Base-by-base conservation (phyloP, 2,329 filamentous ascomycete genomes). In the Pseudocercospora pini-densiflorae region DNA sequence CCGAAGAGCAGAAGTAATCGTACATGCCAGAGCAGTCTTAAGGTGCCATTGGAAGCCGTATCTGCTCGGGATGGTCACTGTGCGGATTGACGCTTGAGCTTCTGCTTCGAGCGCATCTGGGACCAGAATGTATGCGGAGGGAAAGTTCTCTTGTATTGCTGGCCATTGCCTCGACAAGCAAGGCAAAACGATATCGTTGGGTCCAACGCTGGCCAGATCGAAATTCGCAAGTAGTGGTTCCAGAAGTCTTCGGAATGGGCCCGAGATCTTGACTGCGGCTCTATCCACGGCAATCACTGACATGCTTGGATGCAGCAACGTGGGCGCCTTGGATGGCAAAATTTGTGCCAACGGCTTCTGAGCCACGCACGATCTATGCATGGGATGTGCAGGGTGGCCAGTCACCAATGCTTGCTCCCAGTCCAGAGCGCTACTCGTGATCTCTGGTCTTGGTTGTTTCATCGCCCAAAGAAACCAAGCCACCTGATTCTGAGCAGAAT, bases 351-450 rank as follows among this genome's bases (percentile, higher is more conserved):
- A 24, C 24, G 47, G 47, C 23, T 24, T 6, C 4, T 51, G 47
- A 12, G 47, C 21, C 0, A 51, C 47, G 9, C 47, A 51, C 16
- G 47, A 51, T 51, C 47, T 21, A 64, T 57, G 43, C 36, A 64
- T 57, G 19, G 62, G 62, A 31, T 64, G 57, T 16, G 59, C 40
- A 31, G 55, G 62, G 27, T 64, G 62, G 36, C 62, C 62, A 45
- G 33, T 53, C 14, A 64, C 33, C 33, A 64, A 27, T 33, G 62
- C 55, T 14, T 64, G 55, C 62, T 64, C 62, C 62, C 62, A 64
- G 1, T 54, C 29, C 47, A 51, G 47, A 23, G 47, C 47, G 5
- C 47, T 51, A 16, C 47, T 51, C 12, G 47, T 51, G 19, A 51
- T 24, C 19, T 51, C 9, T 27, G 47, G 23, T 21, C 47, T 21